A percentile compares a stretch with the other conserved stretches of the same genome.
phyloP scores from a whole-genome alignment of 1,284 basidiomycete species.

The Erythrobasidium hasegawianum region DNA sequence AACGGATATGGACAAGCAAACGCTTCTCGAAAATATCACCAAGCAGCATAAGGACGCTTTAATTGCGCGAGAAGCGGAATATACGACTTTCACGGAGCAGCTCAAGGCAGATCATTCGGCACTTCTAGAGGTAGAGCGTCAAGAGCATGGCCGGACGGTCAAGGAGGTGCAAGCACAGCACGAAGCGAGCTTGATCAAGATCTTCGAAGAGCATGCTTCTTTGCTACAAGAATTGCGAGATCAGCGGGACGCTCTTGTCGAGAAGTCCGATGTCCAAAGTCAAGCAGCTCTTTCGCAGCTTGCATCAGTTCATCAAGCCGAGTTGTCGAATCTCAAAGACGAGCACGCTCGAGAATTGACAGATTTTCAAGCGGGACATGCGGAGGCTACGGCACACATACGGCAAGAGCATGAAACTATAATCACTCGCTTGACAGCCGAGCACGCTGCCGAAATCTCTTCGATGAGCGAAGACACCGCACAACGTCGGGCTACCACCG shows the following conservation, averaged over 20 bases:
- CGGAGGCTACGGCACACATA: neutral
- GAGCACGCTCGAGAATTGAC: slow-evolving; percentile 1
- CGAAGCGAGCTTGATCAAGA: slow-evolving; percentile 11
- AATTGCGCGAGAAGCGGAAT: slow-evolving; percentile 1
- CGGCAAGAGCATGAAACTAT: neutral
- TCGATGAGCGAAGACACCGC: neutral
- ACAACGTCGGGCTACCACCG: neutral
- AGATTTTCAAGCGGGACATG: neutral
- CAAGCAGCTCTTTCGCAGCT: neutral
- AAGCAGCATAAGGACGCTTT: slow-evolving; percentile 31
- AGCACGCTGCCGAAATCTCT: neutral
- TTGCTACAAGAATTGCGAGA: slow-evolving; percentile 18
- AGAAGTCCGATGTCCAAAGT: neutral
- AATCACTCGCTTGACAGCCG: neutral
- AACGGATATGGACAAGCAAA: slow-evolving; percentile 53
- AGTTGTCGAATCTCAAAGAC: neutral
- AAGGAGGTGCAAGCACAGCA: slow-evolving; percentile 13
- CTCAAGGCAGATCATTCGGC: slow-evolving; percentile 22
- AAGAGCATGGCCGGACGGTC: slow-evolving; percentile 12
- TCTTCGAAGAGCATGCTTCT: slow-evolving; percentile 11
- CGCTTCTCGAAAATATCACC: slow-evolving; percentile 17
- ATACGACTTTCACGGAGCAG: slow-evolving; percentile 1
- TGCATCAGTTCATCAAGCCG: neutral
- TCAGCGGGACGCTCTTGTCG: slow-evolving; percentile 3
- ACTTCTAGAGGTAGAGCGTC: neutral